Base-by-base conservation (phyloP, 441 rosid genomes). In the Theobroma grandiflorum region DNA sequence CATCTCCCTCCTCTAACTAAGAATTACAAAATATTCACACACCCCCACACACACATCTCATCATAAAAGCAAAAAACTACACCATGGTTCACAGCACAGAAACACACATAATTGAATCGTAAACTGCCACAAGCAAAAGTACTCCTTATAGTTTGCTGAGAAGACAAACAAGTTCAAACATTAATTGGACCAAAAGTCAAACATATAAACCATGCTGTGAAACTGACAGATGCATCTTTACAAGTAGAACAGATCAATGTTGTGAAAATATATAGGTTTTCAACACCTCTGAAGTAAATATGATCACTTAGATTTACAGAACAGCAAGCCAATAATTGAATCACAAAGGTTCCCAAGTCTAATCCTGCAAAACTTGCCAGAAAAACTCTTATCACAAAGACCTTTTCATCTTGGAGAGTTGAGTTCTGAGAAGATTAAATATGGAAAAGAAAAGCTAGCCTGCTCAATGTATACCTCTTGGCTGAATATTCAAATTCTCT, bases 211-310 rank as follows among this genome's bases (percentile, higher is more conserved):
- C 22, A 33, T 2, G 70, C 37, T 59, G 43, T 31, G 81, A 59
- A 72, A 40, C 22, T 59, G 40, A 65, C 49, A 57, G 40, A 69
- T 82, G 79, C 49, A 69, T 68, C 62, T 20, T 26, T 50, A 74
- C 52, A 43, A 71, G 69, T 47, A 52, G 76, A 68, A 75, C 40
- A 58, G 79, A 78, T 67, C 65, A 75, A 37, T 50, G n/a, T 37
- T 33, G 22, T 10, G 15, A 38, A 57, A 66, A 22, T 22, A 35
- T 8, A 47, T 3, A 37, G 14, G 66, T 22, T 76, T 74, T 57
- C 68, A 69, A 70, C 76, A 72, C 33, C 75, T 75, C 79, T 33
- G 37, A 45, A 49, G 68, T 69, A 40, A 53, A 68, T 55, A 55
- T 42, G 67, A 79, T 58, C 70, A 52, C 64, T 76, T 69, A 71